Conservation (phyloP, 305 asterid genomes). For the Fraxinus ornus region DNA sequence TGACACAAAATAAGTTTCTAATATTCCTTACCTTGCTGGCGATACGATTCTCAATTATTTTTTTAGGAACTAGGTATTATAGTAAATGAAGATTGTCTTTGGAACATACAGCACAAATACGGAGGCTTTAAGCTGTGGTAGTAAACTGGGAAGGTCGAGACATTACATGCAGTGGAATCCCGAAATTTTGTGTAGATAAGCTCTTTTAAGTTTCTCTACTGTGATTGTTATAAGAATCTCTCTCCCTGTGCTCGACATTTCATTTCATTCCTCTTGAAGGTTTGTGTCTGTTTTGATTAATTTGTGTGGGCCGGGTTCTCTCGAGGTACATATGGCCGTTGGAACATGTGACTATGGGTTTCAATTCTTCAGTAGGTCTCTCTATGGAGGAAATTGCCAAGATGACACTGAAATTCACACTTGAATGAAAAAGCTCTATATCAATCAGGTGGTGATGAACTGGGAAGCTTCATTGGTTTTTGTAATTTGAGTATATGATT, state of each 20-base stretch:
- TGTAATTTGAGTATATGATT: not conserved
- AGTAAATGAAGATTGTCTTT: not conserved
- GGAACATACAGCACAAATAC: not conserved
- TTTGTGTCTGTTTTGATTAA: not conserved
- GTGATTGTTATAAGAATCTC: not conserved
- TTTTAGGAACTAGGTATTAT: conserved; percentile 10
- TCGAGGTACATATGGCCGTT: not conserved
- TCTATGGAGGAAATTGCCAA: not conserved
- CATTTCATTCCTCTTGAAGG: not conserved
- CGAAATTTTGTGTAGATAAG: not conserved
- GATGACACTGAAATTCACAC: not conserved
- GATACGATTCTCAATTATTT: not conserved
- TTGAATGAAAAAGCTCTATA: not conserved
- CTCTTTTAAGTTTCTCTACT: conserved; percentile 10
- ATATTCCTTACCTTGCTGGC: not conserved
- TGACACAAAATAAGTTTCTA: conserved; percentile 36
- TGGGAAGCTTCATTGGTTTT: conserved; percentile 7
- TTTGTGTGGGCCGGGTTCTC: not conserved
- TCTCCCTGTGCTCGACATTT: not conserved
- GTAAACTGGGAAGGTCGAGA: not conserved
- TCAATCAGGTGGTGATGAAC: not conserved
- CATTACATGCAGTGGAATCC: not conserved
- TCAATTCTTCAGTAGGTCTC: not conserved
- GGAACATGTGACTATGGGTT: conserved; percentile 4
- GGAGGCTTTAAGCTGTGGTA: not conserved